Base-by-base conservation (phyloP, 1,139 yeast species). In the Diutina sp. region DNA sequence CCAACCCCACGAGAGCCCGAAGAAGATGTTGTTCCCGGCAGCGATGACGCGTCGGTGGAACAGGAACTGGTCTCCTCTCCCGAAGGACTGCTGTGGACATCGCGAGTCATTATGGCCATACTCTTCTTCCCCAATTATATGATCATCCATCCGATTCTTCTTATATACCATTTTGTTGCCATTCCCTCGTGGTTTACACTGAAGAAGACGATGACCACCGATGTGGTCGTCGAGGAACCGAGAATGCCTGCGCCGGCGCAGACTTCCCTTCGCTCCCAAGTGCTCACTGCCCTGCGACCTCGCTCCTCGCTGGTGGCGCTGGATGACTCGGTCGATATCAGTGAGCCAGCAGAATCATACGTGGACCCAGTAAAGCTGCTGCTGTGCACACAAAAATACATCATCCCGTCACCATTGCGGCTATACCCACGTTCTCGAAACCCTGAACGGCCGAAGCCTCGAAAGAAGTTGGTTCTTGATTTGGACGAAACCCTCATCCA, bases 401-500 rank as follows among this genome's bases (percentile, higher is more conserved):
- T 76, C 56, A 72, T 77, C 25, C 80, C 80, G 32, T 79, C 80
- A 2, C 81, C 81, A 9, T 77, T 72, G 57, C 60, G 80, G 60
- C 66, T 77, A 55, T 73, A 71, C 59, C 81, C 81, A 6, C 67
- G 76, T 28, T 67, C 72, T 6, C 62, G 80, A 51, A 73, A 76
- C 64, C 80, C 79, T 1, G 70, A 69, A 14, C 70, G 67, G 57
- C 67, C 61, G 55, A 63, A 72, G 41, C 67, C 63, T 56, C 74
- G 75, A 61, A 93, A 91, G 67, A 86, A 91, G 1, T 75, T 93
- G 51, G 85, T 93, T 0, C 73, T 93, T 35, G 99, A 93, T 67
- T 77, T 93, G 46, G 99, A 93, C 69, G 99, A 93, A 66, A 93
- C 99, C 0, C 72, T 93, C 58, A 90, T 93, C 58, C 99, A 93